Percentiles rank a stretch among this genome's conserved stretches.
Conservation (phyloP, 176 grass and related monocot species). For the Oropetium thomaeum region DNA sequence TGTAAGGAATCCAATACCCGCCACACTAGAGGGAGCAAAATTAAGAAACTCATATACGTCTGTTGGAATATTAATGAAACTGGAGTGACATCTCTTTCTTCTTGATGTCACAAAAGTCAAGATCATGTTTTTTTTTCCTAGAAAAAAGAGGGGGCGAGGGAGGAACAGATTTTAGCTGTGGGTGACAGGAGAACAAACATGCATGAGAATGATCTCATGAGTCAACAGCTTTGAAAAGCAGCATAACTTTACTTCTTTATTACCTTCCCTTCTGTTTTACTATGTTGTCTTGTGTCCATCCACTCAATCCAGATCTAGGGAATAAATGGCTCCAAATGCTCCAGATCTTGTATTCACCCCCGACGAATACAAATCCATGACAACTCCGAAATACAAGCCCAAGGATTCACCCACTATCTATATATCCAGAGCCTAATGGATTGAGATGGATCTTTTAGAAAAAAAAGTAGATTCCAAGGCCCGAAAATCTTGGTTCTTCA, state of each 20-base stretch:
- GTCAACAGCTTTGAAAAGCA: constrained; percentile 25
- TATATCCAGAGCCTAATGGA: not conserved
- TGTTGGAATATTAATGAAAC: constrained; percentile 13
- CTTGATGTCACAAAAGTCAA: constrained; percentile 8
- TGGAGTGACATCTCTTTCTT: constrained; percentile 4
- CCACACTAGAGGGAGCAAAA: constrained; percentile 18
- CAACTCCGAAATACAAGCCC: not conserved
- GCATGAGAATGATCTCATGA: not conserved
- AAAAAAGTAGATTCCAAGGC: constrained; percentile 24
- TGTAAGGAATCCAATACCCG: constrained; percentile 30
- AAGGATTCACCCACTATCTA: constrained; percentile 14
- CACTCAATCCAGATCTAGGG: constrained; percentile 26
- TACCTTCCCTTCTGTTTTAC: not conserved
- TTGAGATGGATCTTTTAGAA: constrained; percentile 27
- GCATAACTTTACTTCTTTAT: not conserved
- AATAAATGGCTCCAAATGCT: constrained; percentile 18
- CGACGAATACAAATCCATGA: not conserved
- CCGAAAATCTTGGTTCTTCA: not conserved
- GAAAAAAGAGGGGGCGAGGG: not conserved
- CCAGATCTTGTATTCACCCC: constrained; percentile 23
- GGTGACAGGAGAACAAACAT: not conserved
- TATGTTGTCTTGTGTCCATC: not conserved
- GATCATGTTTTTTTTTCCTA: too few relatives aligned
- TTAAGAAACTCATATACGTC: not conserved
- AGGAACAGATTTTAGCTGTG: not conserved